A percentile compares a stretch with the other conserved stretches of the same genome.
These are phyloP conservation scores for Phaeosphaeria sp. DNA, from an alignment of 2,329 filamentous ascomycete species.

Conservation along the genomic window DNA sequence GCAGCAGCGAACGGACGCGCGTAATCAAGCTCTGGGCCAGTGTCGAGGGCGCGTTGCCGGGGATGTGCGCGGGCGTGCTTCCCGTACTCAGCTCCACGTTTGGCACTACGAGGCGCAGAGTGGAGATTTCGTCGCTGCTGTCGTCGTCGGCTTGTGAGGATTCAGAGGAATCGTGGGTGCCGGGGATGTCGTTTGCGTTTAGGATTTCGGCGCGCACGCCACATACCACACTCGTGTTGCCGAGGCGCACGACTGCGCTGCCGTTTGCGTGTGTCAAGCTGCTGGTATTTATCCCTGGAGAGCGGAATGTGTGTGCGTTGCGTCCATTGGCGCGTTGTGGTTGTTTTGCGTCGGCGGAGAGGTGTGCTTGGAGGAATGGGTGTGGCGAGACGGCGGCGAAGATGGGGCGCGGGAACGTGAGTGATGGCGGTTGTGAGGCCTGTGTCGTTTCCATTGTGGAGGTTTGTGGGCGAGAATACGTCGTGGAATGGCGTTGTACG, in stretches of 20 bases:
- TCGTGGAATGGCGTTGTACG: neutral
- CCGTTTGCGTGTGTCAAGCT: slow-evolving; percentile 90
- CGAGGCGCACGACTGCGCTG: slow-evolving; percentile 84
- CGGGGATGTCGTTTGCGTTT: slow-evolving; percentile 74
- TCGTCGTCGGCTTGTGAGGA: slow-evolving; percentile 17
- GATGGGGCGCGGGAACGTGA: slow-evolving; percentile 68
- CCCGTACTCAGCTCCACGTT: slow-evolving; percentile 94
- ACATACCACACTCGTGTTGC: slow-evolving; percentile 93
- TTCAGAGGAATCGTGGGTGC: slow-evolving; percentile 53
- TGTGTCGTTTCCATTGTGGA: slow-evolving; percentile 30
- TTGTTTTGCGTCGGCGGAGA: slow-evolving; percentile 65
- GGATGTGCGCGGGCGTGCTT: slow-evolving; percentile 83
- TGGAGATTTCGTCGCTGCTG: slow-evolving; percentile 50
- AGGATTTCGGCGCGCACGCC: slow-evolving; percentile 89
- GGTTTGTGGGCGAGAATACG: neutral
- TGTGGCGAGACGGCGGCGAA: slow-evolving; percentile 91
- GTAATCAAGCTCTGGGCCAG: slow-evolving; percentile 87
- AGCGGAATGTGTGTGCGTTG: slow-evolving; percentile 70
- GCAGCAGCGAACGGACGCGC: slow-evolving; percentile 76
- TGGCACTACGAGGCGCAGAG: slow-evolving; percentile 79
- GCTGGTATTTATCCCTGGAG: slow-evolving; percentile 78
- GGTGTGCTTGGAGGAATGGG: slow-evolving; percentile 87
- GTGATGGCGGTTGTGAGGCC: slow-evolving; percentile 29
- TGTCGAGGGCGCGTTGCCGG: slow-evolving; percentile 79
- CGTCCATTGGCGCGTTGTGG: slow-evolving; percentile 84